A percentile compares a stretch with the other conserved stretches of the same genome.
These are phyloP conservation scores for Syzygium malaccense DNA, from an alignment of 441 rosid genomes.

Conservation along the genomic window DNA sequence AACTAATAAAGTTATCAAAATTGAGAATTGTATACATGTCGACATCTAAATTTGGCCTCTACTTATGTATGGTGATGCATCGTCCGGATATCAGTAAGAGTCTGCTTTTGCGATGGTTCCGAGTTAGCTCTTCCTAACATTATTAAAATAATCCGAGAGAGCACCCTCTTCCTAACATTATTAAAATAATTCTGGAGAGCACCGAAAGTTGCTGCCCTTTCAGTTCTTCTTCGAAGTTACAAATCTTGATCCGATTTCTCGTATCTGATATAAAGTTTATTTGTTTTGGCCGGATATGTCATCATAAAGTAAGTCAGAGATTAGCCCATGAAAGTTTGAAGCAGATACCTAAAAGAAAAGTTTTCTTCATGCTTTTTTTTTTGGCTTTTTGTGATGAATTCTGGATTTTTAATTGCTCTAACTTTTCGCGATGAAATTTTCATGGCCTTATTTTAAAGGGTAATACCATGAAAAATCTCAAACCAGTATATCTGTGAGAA, in stretches of 20 bases:
- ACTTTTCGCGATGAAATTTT: background rate
- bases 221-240: background rate
- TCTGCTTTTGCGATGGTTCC: background rate
- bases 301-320: background rate
- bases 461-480: no score
- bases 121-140: background rate
- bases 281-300: background rate
- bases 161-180: background rate
- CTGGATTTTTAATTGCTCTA: background rate
- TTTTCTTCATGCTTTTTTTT: background rate
- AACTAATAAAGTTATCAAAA: background rate
- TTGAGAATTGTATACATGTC: background rate
- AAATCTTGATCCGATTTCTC: background rate
- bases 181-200: background rate
- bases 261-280: background rate
- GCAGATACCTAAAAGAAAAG: background rate
- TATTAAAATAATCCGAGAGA: background rate
- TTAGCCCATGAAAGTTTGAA: background rate
- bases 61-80: background rate
- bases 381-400: background rate
- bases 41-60: background rate
- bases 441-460: background rate
- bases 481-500: no score
- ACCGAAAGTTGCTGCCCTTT: background rate
- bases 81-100: background rate